Evolutionary conservation across 306 rosid genomes (phyloP), one percentile per base, ranked within the genome.

Genomic region (Cucumis cinereus): DNA sequence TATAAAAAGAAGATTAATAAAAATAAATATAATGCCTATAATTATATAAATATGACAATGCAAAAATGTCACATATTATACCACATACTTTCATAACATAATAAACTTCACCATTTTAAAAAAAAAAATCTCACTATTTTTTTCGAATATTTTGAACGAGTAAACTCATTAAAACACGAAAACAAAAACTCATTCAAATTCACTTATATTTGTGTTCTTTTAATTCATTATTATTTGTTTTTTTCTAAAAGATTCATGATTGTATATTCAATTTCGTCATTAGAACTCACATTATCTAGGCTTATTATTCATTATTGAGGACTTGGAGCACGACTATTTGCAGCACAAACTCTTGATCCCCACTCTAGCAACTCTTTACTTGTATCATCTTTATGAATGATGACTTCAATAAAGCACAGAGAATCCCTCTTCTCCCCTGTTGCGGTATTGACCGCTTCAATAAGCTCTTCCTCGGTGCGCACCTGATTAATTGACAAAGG

Each of bases 331-430:
- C 86, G 80, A 72, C 84, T 72, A 72, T 78, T 86, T n/a, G 84
- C 87, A 17, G 84, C 55, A n/a, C 49, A 56, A 54, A 86, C 87
- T 76, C 90, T 80, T 8, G 90, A 84, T 10, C 87, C 89, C 84
- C 90, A 86, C 62, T 82, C 90, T 26, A 86, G 90, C 50, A 84
- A 75, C 56, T 83, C 87, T 75, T 84, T 84, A 78, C 86, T 82
- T 3, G 90, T 84, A 52, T 86, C 87, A 68, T 83, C 89, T 74
- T 77, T 86, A 74, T 84, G 90, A 78, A 78, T 83, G 41, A 82
- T 82, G 52, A 84, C 84, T 78, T 86, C 87, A 41, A 84, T 80
- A 81, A 86, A 86, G 79, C 87, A 86, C 53, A 86, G 45, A 60
- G 81, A 79, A 78, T 82, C 87, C 24, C 72, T 80, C 77, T 83